These are phyloP conservation scores for Maudiozyma humilis DNA, from an alignment of 1,139 yeast genomes.

Conservation along the genomic window DNA sequence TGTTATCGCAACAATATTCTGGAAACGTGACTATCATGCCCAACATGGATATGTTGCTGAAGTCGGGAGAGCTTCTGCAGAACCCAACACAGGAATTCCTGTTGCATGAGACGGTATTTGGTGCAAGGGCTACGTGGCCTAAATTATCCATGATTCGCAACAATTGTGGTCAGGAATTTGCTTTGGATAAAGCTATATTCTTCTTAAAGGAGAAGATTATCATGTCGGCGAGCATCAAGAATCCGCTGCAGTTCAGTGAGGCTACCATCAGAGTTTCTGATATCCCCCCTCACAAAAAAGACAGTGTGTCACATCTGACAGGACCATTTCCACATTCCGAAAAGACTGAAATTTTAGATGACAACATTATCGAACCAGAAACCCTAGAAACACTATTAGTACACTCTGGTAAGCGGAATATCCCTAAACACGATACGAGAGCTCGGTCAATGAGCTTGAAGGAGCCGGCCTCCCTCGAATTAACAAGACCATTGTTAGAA, in stretches of 20 bases:
- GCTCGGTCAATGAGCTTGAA: slow-evolving; percentile 9
- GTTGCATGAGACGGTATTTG: slow-evolving; percentile 63
- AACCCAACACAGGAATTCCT: slow-evolving; percentile 78
- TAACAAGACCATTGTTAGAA: background rate
- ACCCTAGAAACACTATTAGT: slow-evolving; percentile 13
- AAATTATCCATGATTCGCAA: slow-evolving; percentile 73
- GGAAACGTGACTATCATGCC: slow-evolving; percentile 94
- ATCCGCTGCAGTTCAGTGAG: slow-evolving; percentile 25
- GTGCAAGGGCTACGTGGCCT: slow-evolving; percentile 93
- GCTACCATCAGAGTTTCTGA: slow-evolving; percentile 15
- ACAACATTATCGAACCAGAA: slow-evolving; percentile 19
- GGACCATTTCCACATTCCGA: background rate
- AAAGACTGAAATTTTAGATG: slow-evolving; percentile 10
- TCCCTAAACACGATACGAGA: slow-evolving; percentile 1
- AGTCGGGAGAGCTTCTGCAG: slow-evolving; percentile 54
- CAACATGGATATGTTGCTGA: slow-evolving; percentile 47
- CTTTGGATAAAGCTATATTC: slow-evolving; percentile 71
- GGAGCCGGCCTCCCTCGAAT: background rate
- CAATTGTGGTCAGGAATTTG: slow-evolving; percentile 84
- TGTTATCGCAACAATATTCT: slow-evolving; percentile 76
- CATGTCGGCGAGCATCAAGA: slow-evolving; percentile 28
- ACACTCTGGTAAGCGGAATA: slow-evolving; percentile 5
- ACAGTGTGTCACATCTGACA: background rate
- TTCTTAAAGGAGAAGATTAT: slow-evolving; percentile 59
- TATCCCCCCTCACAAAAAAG: background rate